Base-by-base conservation (phyloP, 2,329 filamentous ascomycete genomes). In the Myriosclerotinia duriaeana region DNA sequence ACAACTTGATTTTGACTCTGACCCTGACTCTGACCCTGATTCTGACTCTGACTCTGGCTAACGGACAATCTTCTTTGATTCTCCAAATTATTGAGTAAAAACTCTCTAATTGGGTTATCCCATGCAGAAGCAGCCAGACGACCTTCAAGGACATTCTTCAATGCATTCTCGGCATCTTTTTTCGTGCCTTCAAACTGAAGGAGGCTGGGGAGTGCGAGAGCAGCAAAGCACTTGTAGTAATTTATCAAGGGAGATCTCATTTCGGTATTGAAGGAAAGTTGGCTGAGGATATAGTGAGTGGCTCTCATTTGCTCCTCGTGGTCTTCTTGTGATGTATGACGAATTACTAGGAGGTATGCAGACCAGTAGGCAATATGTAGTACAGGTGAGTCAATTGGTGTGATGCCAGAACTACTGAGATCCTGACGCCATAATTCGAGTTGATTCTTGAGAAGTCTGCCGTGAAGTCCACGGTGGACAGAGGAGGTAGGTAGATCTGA, bases 281-380 rank as follows among this genome's bases (percentile, higher is more conserved):
- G 80, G n/a, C 79, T 80, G 50, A 84, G 81, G 6, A 87, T 81
- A 72, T 87, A 83, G 68, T 82, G 81, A 36, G 85, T 85, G 7
- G 87, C 83, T 76, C 84, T 86, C 26, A 90, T 78, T 20, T 88
- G 80, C 67, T 89, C 84, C 2, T 80, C 78, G 0, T 85, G 80
- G 52, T 84, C 83, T 0, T 83, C 80, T 14, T 81, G 81, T 1
- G 85, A 82, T 20, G 9, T 26, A 40, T 48, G 42, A 48, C 83
- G 84, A 64, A 88, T 79, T 2, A 90, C 81, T 12, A 92, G 79
- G 11, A 91, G 80, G 68, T 87, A 85, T 70, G 85, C 83, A 75
- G 91, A 88, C 84, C 89, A 90, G 77, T 90, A 91, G 22, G 84
- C 84, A 34, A 92, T 80, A 71, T 89, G 85, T 2, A 91, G 80